A percentile compares a stretch with the other conserved stretches of the same genome.
These are phyloP conservation scores for Leersia perrieri DNA, from an alignment of 176 grass and related monocot genomes.

Conservation along the genomic window DNA sequence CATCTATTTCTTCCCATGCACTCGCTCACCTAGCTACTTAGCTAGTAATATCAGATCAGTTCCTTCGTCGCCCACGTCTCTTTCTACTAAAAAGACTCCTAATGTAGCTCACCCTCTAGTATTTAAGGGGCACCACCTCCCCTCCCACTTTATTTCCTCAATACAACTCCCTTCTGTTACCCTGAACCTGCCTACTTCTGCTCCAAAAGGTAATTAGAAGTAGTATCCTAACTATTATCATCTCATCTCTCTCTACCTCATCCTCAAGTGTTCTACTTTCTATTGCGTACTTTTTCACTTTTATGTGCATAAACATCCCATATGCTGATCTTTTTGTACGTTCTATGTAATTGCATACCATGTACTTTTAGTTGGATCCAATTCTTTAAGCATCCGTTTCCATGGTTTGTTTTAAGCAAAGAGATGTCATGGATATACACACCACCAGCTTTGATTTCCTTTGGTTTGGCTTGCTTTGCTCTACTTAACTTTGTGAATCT, in stretches of 20 bases:
- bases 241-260: neutral
- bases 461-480: neutral
- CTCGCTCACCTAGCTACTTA: neutral
- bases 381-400: neutral
- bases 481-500: neutral
- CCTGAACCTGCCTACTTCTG: neutral
- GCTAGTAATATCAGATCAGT: conserved; percentile 6
- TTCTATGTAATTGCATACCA: neutral
- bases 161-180: conserved; percentile 7
- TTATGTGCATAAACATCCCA: neutral
- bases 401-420: neutral
- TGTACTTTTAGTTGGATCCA: neutral
- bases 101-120: conserved; percentile 12
- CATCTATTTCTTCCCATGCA: neutral
- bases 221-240: neutral
- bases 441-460: neutral
- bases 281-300: neutral
- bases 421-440: neutral
- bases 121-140: conserved; percentile 33
- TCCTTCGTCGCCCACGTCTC: conserved; percentile 47
- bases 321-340: neutral
- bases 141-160: conserved; percentile 29
- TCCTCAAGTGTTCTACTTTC: neutral
- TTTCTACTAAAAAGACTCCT: conserved; percentile 50
- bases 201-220: conserved; percentile 32